These are phyloP conservation scores for Populus nigra DNA, from an alignment of 345 rosid species.

Conservation along the genomic window DNA sequence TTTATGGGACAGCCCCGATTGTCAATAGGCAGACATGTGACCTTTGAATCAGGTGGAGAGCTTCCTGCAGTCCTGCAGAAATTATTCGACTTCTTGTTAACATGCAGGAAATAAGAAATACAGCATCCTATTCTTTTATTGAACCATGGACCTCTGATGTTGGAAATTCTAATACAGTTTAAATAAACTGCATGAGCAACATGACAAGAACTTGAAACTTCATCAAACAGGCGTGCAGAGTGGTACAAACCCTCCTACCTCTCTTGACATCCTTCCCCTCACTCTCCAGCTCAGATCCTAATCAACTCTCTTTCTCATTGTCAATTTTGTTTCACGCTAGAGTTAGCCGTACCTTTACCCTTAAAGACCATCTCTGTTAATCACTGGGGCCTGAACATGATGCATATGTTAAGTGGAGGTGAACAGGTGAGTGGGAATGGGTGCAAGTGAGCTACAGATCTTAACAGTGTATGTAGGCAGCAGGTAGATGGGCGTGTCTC, in stretches of 20 bases:
- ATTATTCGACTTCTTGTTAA: not conserved
- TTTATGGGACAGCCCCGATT: not conserved
- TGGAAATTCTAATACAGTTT: not conserved
- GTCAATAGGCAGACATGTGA: not conserved
- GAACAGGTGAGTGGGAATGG: too few relatives aligned
- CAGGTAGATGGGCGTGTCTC: too few relatives aligned
- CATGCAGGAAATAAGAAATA: not conserved
- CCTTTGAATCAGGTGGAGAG: not conserved
- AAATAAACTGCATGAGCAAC: too few relatives aligned
- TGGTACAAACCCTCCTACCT: not conserved
- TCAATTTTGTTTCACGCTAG: too few relatives aligned
- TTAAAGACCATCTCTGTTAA: too few relatives aligned
- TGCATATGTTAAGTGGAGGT: too few relatives aligned
- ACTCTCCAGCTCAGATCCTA: not conserved
- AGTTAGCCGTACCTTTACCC: too few relatives aligned
- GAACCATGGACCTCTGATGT: not conserved
- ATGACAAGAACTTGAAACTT: too few relatives aligned
- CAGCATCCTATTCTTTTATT: not conserved
- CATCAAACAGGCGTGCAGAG: not conserved
- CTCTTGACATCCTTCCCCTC: not conserved
- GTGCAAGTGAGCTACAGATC: too few relatives aligned
- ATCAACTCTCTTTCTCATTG: not conserved
- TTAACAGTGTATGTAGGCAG: too few relatives aligned
- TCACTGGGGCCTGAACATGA: too few relatives aligned
- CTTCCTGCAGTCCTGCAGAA: not conserved